Conservation (phyloP, 768 basidiomycete genomes). For the Xerocomellus chrysenteron region DNA sequence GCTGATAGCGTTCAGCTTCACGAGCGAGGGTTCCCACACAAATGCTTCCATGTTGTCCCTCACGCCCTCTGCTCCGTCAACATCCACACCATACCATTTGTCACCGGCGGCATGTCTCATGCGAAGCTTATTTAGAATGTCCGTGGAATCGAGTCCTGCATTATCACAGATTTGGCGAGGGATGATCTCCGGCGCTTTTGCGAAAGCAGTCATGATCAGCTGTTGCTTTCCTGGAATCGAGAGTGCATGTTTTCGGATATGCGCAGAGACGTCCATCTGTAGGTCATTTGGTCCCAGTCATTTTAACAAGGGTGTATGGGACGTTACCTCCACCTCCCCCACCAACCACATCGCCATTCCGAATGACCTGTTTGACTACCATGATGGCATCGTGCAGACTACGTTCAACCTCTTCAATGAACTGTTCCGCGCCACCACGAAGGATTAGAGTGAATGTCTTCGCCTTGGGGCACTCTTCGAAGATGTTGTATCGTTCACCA, state of each 20-base stretch:
- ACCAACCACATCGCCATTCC: constrained; percentile 94
- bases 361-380: constrained; percentile 98
- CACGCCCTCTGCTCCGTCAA: too few species aligned
- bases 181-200: constrained; percentile 72
- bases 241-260: constrained; percentile 86
- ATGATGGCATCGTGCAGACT: constrained; percentile 98
- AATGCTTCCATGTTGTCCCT: too few species aligned
- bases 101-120: constrained; percentile 64
- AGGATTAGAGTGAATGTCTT: constrained; percentile 95
- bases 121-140: constrained; percentile 94
- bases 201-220: constrained; percentile 91
- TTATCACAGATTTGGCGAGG: constrained; percentile 82
- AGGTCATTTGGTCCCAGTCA: not conserved
- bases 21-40: too few species aligned
- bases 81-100: too few species aligned
- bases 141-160: constrained; percentile 95
- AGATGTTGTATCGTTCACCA: constrained; percentile 94
- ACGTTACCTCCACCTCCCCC: constrained; percentile 93
- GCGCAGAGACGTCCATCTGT: constrained; percentile 97
- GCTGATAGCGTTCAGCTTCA: too few species aligned
- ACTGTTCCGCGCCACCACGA: constrained; percentile 96
- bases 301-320: not conserved
- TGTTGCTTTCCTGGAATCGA: constrained; percentile 96
- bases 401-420: constrained; percentile 97
- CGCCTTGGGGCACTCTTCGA: constrained; percentile 88